Base-by-base conservation (phyloP, 306 rosid genomes). In the Trifolium dubium region DNA sequence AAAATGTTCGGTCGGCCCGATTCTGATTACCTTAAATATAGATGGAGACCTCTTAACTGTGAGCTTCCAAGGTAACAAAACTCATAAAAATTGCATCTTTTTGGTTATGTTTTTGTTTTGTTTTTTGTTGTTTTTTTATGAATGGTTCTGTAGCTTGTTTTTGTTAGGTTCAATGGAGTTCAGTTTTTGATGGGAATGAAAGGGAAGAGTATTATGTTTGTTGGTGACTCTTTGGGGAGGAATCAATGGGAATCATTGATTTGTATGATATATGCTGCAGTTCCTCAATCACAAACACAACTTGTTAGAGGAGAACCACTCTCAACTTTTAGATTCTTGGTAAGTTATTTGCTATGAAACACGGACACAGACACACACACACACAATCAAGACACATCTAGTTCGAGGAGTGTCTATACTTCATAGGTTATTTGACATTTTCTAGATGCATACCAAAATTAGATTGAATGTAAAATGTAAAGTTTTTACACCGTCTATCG, bases 191-290 rank as follows among this genome's bases (percentile, higher is more conserved):
- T 77, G 80, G 82, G 77, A 34, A 87, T 94, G 97, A 89, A 37
- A 43, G 95, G 96, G 32, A 92, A 90, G 69, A 94, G 90, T 3
- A 83, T 92, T 72, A 87, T 92, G 96, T 94, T 94, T 82, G 96
- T 94, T 29, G 99, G 97, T 3, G 97, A 94, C 46, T 94, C 97
- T 3, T 85, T 94, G 41, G 99, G 97, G 6, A 79, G 88, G 69
- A 94, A 94, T 39, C 99, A 94, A 76, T 92, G 99, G 99, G 85
- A 94, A 80, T 92, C 97, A 28, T 58, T 94, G 86, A 88, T 94
- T 29, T 94, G 99, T 62, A 67, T 94, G 92, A 81, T 88, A 63
- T 76, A 73, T 23, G 74, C 89, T 69, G 77, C 89, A 29, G 90
- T 78, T 30, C 95, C 97, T 32, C 83, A 78, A n/a, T 68, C 90